phyloP scores from a whole-genome alignment of 108 stramenopile genomes.

The Pseudonitzschia delicatissima region DNA sequence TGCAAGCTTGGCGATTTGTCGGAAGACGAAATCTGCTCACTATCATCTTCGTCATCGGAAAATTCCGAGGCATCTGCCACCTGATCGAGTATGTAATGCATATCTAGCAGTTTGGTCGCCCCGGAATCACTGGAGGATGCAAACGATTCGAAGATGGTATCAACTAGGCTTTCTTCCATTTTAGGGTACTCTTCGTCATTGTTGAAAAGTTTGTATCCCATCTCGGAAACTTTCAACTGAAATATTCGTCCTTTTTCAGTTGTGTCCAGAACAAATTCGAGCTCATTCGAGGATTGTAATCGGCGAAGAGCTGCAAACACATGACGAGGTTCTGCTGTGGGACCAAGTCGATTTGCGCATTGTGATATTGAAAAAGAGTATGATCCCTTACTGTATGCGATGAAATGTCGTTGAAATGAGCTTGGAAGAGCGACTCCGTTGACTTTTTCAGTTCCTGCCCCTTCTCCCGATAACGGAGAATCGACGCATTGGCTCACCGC shows the following conservation, averaged over 20 bases:
- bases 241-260: slow-evolving; percentile 49
- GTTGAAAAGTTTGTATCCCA: slow-evolving; percentile 43
- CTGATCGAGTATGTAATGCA: slow-evolving; percentile 57
- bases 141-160: slow-evolving; percentile 40
- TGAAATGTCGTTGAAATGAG: slow-evolving; percentile 42
- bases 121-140: slow-evolving; percentile 39
- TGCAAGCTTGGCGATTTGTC: slow-evolving; percentile 53
- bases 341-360: slow-evolving; percentile 66
- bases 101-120: slow-evolving; percentile 64
- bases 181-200: slow-evolving; percentile 14
- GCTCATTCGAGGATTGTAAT: slow-evolving; percentile 59
- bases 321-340: slow-evolving; percentile 73
- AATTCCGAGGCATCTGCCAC: slow-evolving; percentile 27
- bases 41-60: background rate
- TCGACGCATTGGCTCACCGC: slow-evolving; percentile 47
- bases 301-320: slow-evolving; percentile 82
- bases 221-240: slow-evolving; percentile 44
- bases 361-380: slow-evolving; percentile 70
- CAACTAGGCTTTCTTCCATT: slow-evolving; percentile 15
- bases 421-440: background rate
- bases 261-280: slow-evolving; percentile 70
- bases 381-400: slow-evolving; percentile 69
- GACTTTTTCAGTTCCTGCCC: slow-evolving; percentile 16
- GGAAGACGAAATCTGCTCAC: slow-evolving; percentile 11
- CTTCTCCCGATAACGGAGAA: slow-evolving; percentile 23